A percentile compares a stretch with the other conserved stretches of the same genome.
These are phyloP conservation scores for Aspergillus versicolor DNA, from an alignment of 2,329 filamentous ascomycete species.

Conservation along the genomic window DNA sequence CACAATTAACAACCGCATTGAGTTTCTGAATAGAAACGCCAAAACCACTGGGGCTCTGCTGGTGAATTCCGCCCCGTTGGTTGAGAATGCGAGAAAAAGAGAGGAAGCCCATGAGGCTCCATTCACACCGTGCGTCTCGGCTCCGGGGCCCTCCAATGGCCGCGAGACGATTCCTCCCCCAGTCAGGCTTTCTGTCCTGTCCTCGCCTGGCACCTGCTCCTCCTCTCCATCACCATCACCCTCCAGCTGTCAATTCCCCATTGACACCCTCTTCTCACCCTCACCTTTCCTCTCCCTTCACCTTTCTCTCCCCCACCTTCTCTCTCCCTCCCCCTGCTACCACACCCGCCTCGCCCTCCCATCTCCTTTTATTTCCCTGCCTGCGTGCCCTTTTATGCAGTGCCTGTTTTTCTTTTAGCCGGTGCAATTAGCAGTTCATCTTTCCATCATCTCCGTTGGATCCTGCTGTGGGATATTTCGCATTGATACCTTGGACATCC, in stretches of 20 bases:
- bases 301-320: conserved; percentile 10
- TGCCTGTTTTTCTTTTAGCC: conserved; percentile 19
- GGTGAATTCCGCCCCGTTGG: background rate
- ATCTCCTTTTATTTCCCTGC: conserved; percentile 18
- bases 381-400: conserved; percentile 15
- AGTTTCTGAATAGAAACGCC: background rate
- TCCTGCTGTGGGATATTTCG: background rate
- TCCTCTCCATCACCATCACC: conserved; percentile 9
- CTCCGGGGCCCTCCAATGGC: conserved; percentile 15
- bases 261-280: conserved; percentile 1
- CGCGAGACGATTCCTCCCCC: conserved; percentile 13
- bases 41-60: too few relatives aligned
- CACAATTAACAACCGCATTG: background rate
- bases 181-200: conserved; percentile 20
- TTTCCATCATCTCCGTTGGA: background rate
- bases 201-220: background rate
- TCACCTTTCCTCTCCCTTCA: conserved; percentile 2
- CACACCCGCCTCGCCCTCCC: conserved; percentile 11
- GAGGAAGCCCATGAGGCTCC: conserved; percentile 2
- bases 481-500: conserved; percentile 1
- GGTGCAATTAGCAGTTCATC: conserved; percentile 18
- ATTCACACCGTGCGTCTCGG: conserved; percentile 11
- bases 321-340: conserved; percentile 11
- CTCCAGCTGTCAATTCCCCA: conserved; percentile 11
- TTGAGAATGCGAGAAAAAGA: background rate